Evolutionary conservation across 345 rosid genomes (phyloP).

Genomic region (Brassica cretica): DNA sequence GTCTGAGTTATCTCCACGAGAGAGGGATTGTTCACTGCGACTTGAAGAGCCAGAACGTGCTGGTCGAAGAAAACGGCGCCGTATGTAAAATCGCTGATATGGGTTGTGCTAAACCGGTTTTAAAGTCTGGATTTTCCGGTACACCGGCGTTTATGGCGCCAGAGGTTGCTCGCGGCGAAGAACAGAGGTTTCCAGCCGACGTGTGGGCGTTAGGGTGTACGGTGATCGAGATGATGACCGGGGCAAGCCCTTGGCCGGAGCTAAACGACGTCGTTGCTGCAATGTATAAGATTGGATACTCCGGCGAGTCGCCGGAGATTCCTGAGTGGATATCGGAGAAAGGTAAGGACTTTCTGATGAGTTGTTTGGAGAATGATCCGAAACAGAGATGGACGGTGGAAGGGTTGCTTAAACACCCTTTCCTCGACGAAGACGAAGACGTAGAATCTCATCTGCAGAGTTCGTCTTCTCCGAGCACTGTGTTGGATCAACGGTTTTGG

Average conservation of each 20-base stretch:
- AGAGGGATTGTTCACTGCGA: slow-evolving; percentile 78
- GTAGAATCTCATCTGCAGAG: slow-evolving; percentile 10
- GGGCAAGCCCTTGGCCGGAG: slow-evolving; percentile 69
- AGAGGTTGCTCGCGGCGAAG: slow-evolving; percentile 86
- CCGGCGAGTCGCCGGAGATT: slow-evolving; percentile 58
- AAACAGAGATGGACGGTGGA: slow-evolving; percentile 60
- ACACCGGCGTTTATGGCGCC: slow-evolving; percentile 93
- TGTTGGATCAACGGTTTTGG: slow-evolving; percentile 75
- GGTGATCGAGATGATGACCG: slow-evolving; percentile 72
- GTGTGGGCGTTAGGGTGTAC: slow-evolving; percentile 89
- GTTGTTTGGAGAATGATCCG: slow-evolving; percentile 59
- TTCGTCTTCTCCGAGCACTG: slow-evolving; percentile 60
- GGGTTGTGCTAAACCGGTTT: slow-evolving; percentile 67
- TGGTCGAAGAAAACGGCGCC: slow-evolving; percentile 50
- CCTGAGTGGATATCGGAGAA: slow-evolving; percentile 58
- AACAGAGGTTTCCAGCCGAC: slow-evolving; percentile 73
- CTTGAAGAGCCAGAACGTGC: slow-evolving; percentile 66
- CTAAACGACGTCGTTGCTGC: slow-evolving; percentile 57
- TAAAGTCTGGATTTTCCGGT: slow-evolving; percentile 49
- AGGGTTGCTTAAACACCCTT: slow-evolving; percentile 69
- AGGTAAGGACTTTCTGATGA: slow-evolving; percentile 59
- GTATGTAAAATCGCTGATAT: slow-evolving; percentile 63
- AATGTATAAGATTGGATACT: slow-evolving; percentile 72
- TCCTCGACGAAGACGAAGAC: slow-evolving; percentile 41
- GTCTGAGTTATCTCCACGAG: slow-evolving; percentile 56